Base-by-base conservation (phyloP, 257 asterid genomes). In the Eustoma russellianum region DNA sequence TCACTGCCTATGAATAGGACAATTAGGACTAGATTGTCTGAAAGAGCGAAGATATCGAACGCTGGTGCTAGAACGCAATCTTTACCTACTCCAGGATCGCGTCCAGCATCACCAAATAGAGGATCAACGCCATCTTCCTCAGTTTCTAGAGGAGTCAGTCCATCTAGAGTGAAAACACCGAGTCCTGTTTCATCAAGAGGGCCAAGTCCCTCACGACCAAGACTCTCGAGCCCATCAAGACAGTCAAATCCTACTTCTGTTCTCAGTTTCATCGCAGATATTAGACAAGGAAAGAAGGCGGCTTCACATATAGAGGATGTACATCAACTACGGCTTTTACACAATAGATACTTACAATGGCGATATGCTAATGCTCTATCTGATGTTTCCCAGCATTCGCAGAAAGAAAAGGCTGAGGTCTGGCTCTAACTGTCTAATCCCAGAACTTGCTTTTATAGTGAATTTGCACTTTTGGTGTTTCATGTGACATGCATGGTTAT, bases 301-400 rank as follows among this genome's bases (percentile, higher is more conserved):
- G 83, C 78, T 17, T 74, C 67, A 77, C 76, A 80, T 57, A 72
- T 81, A 19, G 95, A 88, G 63, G 97, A 88, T 70, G 93, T 66
- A 24, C 99, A 92, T 79, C 87, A 76, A 50, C 66, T 92, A 70
- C 66, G 91, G 69, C 62, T 92, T 64, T 66, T 78, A 30, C 79
- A 92, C 59, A 92, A 88, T 77, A 79, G 97, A 69, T 85, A 83
- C 28, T 68, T 88, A 72, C 99, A 92, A 55, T 92, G 99, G 97
- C 77, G 75, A 57, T 92, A 69, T 58, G 81, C 85, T 18, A 88
- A 78, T 85, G 97, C 93, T 33, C 74, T 54, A 60, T 66, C 75
- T 41, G 71, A 67, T 64, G 76, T 79, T 66, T 74, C 77, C 17
- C 57, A 76, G 75, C 69, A 46, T 53, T 60, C 66, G 38, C 94